These are phyloP conservation scores for Corchorus capsularis DNA, from an alignment of 345 rosid genomes.

Conservation along the genomic window DNA sequence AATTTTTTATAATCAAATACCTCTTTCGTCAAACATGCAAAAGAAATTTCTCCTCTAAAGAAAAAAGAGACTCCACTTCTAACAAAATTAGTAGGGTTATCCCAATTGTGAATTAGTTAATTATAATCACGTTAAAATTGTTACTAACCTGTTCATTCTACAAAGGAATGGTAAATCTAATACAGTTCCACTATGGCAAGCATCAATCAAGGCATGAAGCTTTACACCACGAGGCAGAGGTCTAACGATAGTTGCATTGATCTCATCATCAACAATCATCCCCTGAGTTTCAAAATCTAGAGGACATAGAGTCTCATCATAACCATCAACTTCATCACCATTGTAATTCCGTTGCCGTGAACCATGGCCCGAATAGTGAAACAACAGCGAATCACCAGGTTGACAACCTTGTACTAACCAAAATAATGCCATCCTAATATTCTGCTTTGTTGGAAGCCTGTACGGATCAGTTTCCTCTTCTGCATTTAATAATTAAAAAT, in stretches of 20 bases:
- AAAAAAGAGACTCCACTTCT: background rate
- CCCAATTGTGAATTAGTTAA: background rate
- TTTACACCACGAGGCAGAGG: constrained; percentile 77
- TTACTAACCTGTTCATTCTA: constrained; percentile 69
- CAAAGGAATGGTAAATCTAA: constrained; percentile 82
- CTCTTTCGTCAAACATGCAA: background rate
- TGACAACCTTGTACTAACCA: constrained; percentile 94
- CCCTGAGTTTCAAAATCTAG: constrained; percentile 91
- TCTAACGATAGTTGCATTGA: constrained; percentile 67
- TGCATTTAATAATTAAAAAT: constrained; percentile 34
- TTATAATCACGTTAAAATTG: background rate
- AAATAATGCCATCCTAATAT: constrained; percentile 81
- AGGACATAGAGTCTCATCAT: constrained; percentile 87
- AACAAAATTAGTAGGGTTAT: background rate
- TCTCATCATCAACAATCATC: constrained; percentile 94
- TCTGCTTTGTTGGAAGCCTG: constrained; percentile 69
- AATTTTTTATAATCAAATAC: background rate
- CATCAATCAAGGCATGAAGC: constrained; percentile 80
- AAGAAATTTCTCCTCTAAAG: background rate
- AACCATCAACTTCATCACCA: constrained; percentile 90
- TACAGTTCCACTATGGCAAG: constrained; percentile 91
- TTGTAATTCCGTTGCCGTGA: constrained; percentile 68
- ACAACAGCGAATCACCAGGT: constrained; percentile 84
- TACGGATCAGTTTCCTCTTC: constrained; percentile 86
- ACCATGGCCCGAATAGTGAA: constrained; percentile 91